These are phyloP conservation scores for Paracamarosporium sp. DNA, from an alignment of 2,329 filamentous ascomycete species.

Conservation along the genomic window DNA sequence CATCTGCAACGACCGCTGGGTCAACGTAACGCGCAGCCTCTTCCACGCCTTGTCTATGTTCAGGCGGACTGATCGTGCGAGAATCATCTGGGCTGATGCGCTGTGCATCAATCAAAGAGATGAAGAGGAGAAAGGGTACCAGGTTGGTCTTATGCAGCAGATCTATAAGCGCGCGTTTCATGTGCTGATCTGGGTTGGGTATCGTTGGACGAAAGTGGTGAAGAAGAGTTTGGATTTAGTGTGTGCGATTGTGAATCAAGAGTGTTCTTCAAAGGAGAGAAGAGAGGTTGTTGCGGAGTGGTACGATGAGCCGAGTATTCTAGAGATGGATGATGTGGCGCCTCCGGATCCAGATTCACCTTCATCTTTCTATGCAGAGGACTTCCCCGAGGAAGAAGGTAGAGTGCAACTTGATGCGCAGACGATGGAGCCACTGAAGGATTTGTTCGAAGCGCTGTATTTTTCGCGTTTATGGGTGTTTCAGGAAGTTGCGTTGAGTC, in stretches of 20 bases:
- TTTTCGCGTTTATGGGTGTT: slow-evolving; percentile 8
- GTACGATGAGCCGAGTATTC: background rate
- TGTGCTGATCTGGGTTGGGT: slow-evolving; percentile 2
- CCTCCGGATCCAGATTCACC: background rate
- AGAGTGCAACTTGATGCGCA: background rate
- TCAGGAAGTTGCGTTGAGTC: slow-evolving; percentile 7
- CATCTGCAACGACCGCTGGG: background rate
- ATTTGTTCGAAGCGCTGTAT: background rate
- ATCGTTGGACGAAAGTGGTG: background rate
- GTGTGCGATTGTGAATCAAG: slow-evolving; percentile 1
- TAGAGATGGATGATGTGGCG: background rate
- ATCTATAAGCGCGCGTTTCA: slow-evolving; percentile 16
- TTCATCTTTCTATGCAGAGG: background rate
- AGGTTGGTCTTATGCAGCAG: slow-evolving; percentile 19
- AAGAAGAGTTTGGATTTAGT: background rate
- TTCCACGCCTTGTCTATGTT: background rate
- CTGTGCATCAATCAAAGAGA: slow-evolving; percentile 34
- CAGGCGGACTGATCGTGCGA: background rate
- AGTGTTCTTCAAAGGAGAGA: background rate
- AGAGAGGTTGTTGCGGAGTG: background rate
- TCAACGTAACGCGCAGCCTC: background rate
- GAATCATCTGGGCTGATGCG: slow-evolving; percentile 28
- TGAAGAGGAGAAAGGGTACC: slow-evolving; percentile 15
- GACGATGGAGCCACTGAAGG: background rate
- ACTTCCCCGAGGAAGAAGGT: background rate